Percentiles rank a stretch among this genome's conserved stretches.
These are phyloP conservation scores for Urochloa ruziziensis DNA, from an alignment of 176 grass and related monocot species.

Conservation along the genomic window DNA sequence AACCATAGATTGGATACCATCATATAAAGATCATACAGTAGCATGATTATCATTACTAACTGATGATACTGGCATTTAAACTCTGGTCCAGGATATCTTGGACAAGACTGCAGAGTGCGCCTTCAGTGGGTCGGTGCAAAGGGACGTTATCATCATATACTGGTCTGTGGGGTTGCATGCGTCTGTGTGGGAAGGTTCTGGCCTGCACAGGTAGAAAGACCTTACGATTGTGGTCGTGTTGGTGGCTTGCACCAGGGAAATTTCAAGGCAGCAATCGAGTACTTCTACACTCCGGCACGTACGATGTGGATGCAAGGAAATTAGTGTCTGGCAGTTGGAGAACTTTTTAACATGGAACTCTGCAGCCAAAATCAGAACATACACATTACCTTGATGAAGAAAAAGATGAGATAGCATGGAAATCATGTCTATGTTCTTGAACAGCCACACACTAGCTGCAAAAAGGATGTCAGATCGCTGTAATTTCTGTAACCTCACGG, in stretches of 20 bases:
- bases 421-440: background rate
- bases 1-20: background rate
- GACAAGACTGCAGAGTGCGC: background rate
- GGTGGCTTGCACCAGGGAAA: background rate
- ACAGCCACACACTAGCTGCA: background rate
- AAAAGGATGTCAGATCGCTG: background rate
- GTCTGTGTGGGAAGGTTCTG: background rate
- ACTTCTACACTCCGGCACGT: background rate
- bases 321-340: background rate
- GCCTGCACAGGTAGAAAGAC: background rate
- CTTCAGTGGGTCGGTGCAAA: conserved; percentile 10
- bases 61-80: background rate
- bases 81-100: background rate
- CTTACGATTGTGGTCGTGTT: conserved; percentile 4
- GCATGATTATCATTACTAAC: background rate
- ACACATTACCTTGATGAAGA: background rate
- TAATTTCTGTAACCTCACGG: background rate
- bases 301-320: background rate
- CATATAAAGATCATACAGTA: background rate
- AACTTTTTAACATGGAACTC: background rate
- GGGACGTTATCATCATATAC: background rate
- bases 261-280: conserved; percentile 22
- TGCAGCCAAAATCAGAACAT: background rate
- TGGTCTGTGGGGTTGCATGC: conserved; percentile 2
- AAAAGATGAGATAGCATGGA: background rate